Evolutionary conservation across 1,139 yeast genomes (phyloP), one percentile per base, ranked within the genome.

Genomic region (Geotrichum carabidarum): DNA sequence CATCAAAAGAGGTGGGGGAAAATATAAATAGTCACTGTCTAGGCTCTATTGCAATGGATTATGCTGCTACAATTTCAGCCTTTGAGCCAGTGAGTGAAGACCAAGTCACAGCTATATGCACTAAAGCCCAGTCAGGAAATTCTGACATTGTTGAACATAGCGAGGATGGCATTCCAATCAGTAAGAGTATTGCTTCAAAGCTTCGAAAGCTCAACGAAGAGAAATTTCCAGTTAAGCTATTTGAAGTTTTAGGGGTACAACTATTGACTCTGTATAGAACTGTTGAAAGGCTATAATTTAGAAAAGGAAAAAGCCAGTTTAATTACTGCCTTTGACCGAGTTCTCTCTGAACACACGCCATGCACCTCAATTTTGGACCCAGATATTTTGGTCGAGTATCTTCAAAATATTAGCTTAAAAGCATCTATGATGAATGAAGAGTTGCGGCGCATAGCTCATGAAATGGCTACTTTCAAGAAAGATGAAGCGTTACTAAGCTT

Each of bases 191-290:
- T 32, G 78, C 79, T 60, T 73, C 83, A 12, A 86, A 85, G 63
- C 71, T 91, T 70, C 78, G 79, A 59, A 90, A 88, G 72, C 88
- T 88, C 66, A 82, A 80, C 68, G 98, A 93, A 68, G 86, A 86
- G 56, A 88, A 88, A 66, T 91, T 90, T 67, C 98, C 97, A 37
- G 44, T 49, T 50, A 31, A 15, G 53, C 42, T 11, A 15, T 14
- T 31, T 31, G 3, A 4, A 30, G 32, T 31, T 31, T 15, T 32
- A 30, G 45, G 41, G 14, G 12, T 31, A 11, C 15, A 30, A 2
- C 27, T 17, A 17, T 47, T 37, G 18, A 43, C 17, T 7, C 43
- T 12, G 5, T 34, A 15, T 5, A 59, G 65, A 63, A 52, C 74
- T 91, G n/a, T 76, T 89, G 50, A 86, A 85, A 48, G 96, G 97